Conservation (phyloP, 2,329 filamentous ascomycete genomes). For the Nothopassalora personata region DNA sequence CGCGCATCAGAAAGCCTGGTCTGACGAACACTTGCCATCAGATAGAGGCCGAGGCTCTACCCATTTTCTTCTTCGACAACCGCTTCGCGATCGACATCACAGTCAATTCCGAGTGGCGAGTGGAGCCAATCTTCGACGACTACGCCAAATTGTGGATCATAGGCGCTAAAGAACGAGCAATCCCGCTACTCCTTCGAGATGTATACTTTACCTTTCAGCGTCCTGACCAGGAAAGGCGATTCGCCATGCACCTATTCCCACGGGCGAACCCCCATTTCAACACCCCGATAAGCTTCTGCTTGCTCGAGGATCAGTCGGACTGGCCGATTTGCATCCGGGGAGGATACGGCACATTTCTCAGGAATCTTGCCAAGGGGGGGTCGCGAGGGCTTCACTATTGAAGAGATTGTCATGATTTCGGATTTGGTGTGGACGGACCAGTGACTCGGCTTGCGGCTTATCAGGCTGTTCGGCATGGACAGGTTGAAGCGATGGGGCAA, state of each 20-base stretch:
- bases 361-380: background rate
- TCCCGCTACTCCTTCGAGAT: background rate
- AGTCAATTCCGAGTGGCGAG: background rate
- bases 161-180: background rate
- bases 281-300: background rate
- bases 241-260: background rate
- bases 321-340: background rate
- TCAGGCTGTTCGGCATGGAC: too few relatives aligned
- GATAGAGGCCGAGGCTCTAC: background rate
- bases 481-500: too few relatives aligned
- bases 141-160: background rate
- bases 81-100: background rate
- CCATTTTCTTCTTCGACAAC: background rate
- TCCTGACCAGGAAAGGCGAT: background rate
- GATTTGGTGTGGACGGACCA: too few relatives aligned
- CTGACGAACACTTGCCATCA: background rate
- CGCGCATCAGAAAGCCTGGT: background rate
- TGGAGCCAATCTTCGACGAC: background rate
- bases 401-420: too few relatives aligned
- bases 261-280: background rate
- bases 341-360: background rate
- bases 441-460: too few relatives aligned
- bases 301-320: background rate
- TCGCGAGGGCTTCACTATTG: too few relatives aligned
- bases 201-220: background rate